Evolutionary conservation across 2,329 filamentous ascomycete genomes (phyloP).

Genomic region (Ophiostoma fasciatum): DNA sequence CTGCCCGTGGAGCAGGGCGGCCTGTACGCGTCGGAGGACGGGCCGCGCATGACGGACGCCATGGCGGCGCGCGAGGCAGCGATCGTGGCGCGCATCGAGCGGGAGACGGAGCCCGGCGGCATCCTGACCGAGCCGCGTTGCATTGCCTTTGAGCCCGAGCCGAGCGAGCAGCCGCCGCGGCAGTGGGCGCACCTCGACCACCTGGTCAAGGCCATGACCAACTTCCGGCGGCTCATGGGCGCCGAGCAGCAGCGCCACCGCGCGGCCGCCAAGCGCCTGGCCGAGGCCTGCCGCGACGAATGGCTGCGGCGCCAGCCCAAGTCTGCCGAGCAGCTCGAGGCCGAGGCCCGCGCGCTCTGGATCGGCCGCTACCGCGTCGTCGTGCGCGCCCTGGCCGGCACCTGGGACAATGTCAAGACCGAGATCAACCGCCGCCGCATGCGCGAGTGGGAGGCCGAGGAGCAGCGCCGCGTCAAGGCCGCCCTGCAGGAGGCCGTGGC

Average conservation of each 20-base stretch:
- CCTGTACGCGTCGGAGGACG: slow-evolving; percentile 39
- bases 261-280: slow-evolving; percentile 61
- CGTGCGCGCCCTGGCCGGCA: slow-evolving; percentile 38
- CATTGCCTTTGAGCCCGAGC: slow-evolving; percentile 58
- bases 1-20: slow-evolving; percentile 45
- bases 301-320: slow-evolving; percentile 63
- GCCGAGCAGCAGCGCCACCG: slow-evolving; percentile 68
- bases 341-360: slow-evolving; percentile 56
- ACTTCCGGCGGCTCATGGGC: slow-evolving; percentile 67
- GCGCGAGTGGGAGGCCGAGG: slow-evolving; percentile 49
- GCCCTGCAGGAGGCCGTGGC: slow-evolving; percentile 62
- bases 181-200: slow-evolving; percentile 87
- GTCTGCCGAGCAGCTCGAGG: slow-evolving; percentile 64
- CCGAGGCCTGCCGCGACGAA: slow-evolving; percentile 61
- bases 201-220: slow-evolving; percentile 60
- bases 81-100: slow-evolving; percentile 53
- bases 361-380: slow-evolving; percentile 58
- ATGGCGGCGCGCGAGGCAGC: slow-evolving; percentile 53
- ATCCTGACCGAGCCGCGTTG: slow-evolving; percentile 56
- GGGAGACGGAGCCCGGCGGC: slow-evolving; percentile 61
- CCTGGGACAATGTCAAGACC: slow-evolving; percentile 48
- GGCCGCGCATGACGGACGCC: slow-evolving; percentile 41
- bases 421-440: slow-evolving; percentile 47
- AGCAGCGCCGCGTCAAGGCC: slow-evolving; percentile 48
- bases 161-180: slow-evolving; percentile 53